Base-by-base conservation (phyloP, 2,329 filamentous ascomycete genomes). In the Colletotrichum falcatum region DNA sequence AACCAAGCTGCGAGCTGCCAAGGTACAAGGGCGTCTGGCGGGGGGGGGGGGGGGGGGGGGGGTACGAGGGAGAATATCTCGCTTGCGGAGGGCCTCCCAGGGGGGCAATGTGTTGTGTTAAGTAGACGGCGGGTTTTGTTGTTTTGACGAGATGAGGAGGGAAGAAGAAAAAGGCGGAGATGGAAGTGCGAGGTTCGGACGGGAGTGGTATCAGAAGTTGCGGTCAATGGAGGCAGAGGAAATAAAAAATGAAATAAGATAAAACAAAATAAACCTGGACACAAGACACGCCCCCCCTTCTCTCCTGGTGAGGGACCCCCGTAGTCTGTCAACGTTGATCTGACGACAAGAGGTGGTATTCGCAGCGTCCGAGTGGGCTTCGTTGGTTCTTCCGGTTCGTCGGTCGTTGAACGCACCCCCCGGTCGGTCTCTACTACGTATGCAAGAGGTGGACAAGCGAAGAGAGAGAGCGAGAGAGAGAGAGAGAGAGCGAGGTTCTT, bases 1-100 rank as follows among this genome's bases (percentile, higher is more conserved):
- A 67, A 46, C 67, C 64, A 67, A 70, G 67, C 67, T 67, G 51
- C 63, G 49, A 70, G 67, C 64, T 53, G 51, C 58, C 58, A 67
- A 49, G 64, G 58, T 53, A 51, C 39, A 39, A 18, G 30, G 5
- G 44, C 33, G 42, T 70, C 63, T 65, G 61, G 35, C 28, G 37
- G 8, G 5, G 42, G n/a, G 6, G 63, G 63, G 56, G 20, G n/a
- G 16, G 7, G 48, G 11, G 33, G 11, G 33, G 16, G 7, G 48
- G 11, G 33, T 9, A 9, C 6, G 33, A 7, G 39, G 20, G 48
- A n/a, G 28, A 39, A 39, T 37, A 54, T 54, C 37, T 35, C 51
- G 63, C 46, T 65, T 44, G 63, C 48, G 44, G 51, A 37, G 61
- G 64, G 64, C 51, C 58, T 61, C 51, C 49, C 58, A 54, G 48